Conservation (phyloP, 1,284 basidiomycete species). For the Volvariella volvacea region DNA sequence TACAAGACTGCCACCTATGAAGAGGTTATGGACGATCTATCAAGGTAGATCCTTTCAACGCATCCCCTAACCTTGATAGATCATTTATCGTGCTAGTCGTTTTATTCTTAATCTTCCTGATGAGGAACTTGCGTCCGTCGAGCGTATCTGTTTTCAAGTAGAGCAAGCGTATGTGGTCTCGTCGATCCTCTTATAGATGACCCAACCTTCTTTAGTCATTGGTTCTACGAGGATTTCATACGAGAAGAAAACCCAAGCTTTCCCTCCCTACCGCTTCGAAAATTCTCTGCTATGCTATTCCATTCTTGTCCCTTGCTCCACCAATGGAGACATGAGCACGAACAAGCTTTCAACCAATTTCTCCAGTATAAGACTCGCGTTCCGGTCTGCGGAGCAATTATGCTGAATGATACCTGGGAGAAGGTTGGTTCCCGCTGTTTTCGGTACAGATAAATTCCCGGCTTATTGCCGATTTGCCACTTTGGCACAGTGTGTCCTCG, state of each 20-base stretch:
- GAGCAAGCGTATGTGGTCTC: slow-evolving; percentile 88
- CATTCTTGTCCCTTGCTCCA: slow-evolving; percentile 74
- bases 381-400: slow-evolving; percentile 97
- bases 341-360: slow-evolving; percentile 76
- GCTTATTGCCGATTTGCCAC: slow-evolving; percentile 1
- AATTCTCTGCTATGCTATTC: slow-evolving; percentile 93
- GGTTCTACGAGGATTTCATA: slow-evolving; percentile 99
- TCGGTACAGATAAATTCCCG: slow-evolving; percentile 1
- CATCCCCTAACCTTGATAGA: slow-evolving; percentile 6
- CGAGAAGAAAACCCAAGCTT: slow-evolving; percentile 85
- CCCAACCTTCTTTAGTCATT: slow-evolving; percentile 61
- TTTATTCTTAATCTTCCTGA: slow-evolving; percentile 97
- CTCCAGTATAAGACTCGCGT: slow-evolving; percentile 97
- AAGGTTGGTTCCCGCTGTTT: slow-evolving; percentile 56
- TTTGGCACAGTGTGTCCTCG: slow-evolving; percentile 70
- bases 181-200: neutral
- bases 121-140: slow-evolving; percentile 85
- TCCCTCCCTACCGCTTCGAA: slow-evolving; percentile 84
- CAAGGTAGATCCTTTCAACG: slow-evolving; percentile 45
- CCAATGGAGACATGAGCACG: slow-evolving; percentile 75
- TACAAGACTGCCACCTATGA: slow-evolving; percentile 64
- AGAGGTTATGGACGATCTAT: slow-evolving; percentile 86
- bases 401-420: slow-evolving; percentile 88
- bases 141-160: slow-evolving; percentile 97
- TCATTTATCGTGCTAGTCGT: slow-evolving; percentile 44